Conservation (phyloP, 768 basidiomycete genomes). For the Hysterangium stoloniferum region DNA sequence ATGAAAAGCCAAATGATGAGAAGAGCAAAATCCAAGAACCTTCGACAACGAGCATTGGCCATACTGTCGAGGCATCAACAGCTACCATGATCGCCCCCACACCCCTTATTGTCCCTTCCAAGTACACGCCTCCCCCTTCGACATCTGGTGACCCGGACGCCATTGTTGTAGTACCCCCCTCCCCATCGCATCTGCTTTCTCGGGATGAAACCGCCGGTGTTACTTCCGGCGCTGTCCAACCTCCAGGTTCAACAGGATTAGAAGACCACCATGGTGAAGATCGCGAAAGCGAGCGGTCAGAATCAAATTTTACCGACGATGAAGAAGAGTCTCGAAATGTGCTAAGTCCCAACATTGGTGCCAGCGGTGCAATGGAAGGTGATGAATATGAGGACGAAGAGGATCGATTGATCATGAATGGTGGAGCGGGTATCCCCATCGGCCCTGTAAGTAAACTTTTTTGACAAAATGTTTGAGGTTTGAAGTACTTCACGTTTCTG, state of each 20-base stretch:
- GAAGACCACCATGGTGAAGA: conserved; percentile 31
- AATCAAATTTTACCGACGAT: conserved; percentile 64
- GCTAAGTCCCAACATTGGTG: conserved; percentile 3
- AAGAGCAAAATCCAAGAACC: not conserved
- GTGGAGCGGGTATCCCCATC: conserved; percentile 91
- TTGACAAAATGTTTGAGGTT: not conserved
- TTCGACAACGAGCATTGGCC: not conserved
- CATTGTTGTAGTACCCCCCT: conserved; percentile 15
- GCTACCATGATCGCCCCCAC: not conserved
- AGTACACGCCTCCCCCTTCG: conserved; percentile 25
- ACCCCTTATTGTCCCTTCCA: not conserved
- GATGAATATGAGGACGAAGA: conserved; percentile 75
- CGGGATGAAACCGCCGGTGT: conserved; percentile 78
- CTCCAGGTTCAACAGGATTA: conserved; percentile 73
- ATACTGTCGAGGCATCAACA: not conserved
- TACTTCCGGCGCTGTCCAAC: conserved; percentile 86
- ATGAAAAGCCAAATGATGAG: conserved; percentile 23
- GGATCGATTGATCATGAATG: conserved; percentile 78
- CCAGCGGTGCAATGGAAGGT: conserved; percentile 18
- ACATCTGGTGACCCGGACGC: conserved; percentile 28
- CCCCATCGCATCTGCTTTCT: conserved; percentile 35
- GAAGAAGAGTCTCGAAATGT: conserved; percentile 48
- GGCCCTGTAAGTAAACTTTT: conserved; percentile 60
- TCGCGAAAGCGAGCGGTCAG: conserved; percentile 50
- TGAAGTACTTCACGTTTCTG: conserved; percentile 2